Evolutionary conservation across 805 yeast species (phyloP), one percentile per base, ranked within the genome.

Genomic region (Starmerella sp.): DNA sequence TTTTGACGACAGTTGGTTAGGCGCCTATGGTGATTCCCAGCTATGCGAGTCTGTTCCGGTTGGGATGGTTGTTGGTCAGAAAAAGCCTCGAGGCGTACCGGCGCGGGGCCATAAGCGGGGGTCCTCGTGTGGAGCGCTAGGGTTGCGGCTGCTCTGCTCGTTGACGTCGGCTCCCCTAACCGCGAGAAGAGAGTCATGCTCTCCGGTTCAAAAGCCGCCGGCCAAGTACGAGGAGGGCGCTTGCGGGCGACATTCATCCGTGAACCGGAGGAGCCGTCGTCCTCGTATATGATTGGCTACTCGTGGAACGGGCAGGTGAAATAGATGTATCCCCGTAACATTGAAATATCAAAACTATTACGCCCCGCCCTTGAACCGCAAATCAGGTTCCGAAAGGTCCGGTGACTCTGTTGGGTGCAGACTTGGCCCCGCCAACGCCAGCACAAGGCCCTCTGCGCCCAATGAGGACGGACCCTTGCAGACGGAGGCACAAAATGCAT

Each of bases 51-150:
- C 22, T 22, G 22, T 22, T 3, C 3, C 22, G 22, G 22, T 22
- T 14, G 17, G 41, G n/a, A 4, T n/a, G 9, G 35, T 43, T 10
- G 15, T 28, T 43, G 47, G 47, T 28, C 17, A 44, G 48, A 31
- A 15, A 10, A 17, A 14, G 48, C 36, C 48, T 31, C 48, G 29
- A 44, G 29, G 22, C 48, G 17, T 32, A n/a, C 29, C 28, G 13
- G n/a, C 29, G 48, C 48, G 48, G 48, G 48, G 48, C 37, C 11
- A 31, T 39, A 17, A 39, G 30, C 30, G 48, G 30, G 48, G 48
- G 37, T 7, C n/a, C 48, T 31, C 48, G n/a, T 44, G 47, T n/a
- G 48, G 22, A 31, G 48, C 11, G 15, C 34, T 22, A 31, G 48
- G 48, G 48, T 31, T 44, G 13, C 11, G 48, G 29, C 37, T 6